Evolutionary conservation across 805 yeast genomes (phyloP), one percentile per base, ranked within the genome.

Genomic region (Ascoidea tarda): DNA sequence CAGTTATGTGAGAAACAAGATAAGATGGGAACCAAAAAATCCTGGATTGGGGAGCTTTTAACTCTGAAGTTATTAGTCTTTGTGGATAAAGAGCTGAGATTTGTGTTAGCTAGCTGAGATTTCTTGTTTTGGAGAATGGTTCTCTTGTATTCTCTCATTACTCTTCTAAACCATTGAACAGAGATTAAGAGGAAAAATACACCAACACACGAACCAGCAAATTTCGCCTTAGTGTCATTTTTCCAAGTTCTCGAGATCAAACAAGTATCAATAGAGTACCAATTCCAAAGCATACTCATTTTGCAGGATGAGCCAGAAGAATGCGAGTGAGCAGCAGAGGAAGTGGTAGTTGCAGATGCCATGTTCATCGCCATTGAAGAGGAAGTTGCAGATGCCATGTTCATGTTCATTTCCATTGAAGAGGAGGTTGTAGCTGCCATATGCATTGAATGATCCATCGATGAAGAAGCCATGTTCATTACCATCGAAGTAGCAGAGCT

Each of bases 151-250:
- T 80, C 85, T 32, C 81, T 68, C 44, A 74, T 67, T 45, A 76
- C 63, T 45, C 87, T 68, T 58, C 78, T 77, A 50, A 79, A 63
- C 77, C 81, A 74, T 60, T 79, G 81, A 8, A 79, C 70, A 8
- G 76, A 74, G 50, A 81, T 63, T 2, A 79, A 82, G 60, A 83
- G 66, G 33, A 77, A 66, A 61, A 81, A 76, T 6, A 79, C 77
- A 16, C 87, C 87, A 33, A 83, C 69, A 65, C 88, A 83, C 0
- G 85, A 73, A 14, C 87, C 87, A 4, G 85, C 87, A 67, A 82
- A 82, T 65, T 72, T 79, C 0, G 81, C 83, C 52, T 68, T 69
- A 1, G 80, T 68, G 10, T 65, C 69, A 48, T 78, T 77, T 54
- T 78, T 85, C 89, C 89, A 82, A 33, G 81, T 66, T 48, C 63